A percentile compares a stretch with the other conserved stretches of the same genome.
phyloP scores from a whole-genome alignment of 139 green algal species.

The Ulvella scutata region DNA sequence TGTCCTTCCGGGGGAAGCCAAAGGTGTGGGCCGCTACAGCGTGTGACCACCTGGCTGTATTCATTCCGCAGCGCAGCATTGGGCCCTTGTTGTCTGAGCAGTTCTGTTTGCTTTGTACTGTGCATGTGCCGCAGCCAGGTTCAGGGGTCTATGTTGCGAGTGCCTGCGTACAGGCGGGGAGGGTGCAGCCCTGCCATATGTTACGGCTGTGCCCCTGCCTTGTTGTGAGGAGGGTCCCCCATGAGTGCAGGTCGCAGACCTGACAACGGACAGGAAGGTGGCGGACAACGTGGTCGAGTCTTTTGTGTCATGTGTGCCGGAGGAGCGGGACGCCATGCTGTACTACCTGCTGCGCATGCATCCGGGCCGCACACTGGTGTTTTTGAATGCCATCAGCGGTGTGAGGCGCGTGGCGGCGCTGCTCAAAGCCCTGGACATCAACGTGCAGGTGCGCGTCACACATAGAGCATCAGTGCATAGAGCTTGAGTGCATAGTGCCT shows the following conservation, averaged over 20 bases:
- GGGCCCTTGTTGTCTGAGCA: no score
- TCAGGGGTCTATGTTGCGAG: no score
- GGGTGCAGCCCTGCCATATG: no score
- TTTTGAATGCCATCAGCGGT: constrained; percentile 72
- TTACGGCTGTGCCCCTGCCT: no score
- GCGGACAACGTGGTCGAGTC: constrained; percentile 51
- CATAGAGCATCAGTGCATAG: no score
- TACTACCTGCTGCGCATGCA: constrained; percentile 73
- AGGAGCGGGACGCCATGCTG: constrained; percentile 56
- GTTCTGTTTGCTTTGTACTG: no score
- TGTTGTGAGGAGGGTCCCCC: neutral
- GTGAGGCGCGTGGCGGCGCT: constrained; percentile 58
- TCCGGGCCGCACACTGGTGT: constrained; percentile 76
- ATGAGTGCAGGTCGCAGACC: constrained; percentile 45
- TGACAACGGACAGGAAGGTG: constrained; percentile 40
- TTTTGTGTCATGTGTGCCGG: constrained; percentile 35
- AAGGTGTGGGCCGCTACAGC: neutral
- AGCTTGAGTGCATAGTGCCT: no score
- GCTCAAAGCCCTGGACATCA: constrained; percentile 65
- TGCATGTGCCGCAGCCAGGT: no score
- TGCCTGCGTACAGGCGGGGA: no score
- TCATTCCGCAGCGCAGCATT: no score
- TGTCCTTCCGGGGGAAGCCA: constrained; percentile 27
- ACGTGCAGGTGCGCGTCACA: constrained; percentile 29
- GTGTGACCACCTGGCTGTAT: no score